These are phyloP conservation scores for Triticum turgidum DNA, from an alignment of 176 grass and related monocot genomes.

Conservation along the genomic window DNA sequence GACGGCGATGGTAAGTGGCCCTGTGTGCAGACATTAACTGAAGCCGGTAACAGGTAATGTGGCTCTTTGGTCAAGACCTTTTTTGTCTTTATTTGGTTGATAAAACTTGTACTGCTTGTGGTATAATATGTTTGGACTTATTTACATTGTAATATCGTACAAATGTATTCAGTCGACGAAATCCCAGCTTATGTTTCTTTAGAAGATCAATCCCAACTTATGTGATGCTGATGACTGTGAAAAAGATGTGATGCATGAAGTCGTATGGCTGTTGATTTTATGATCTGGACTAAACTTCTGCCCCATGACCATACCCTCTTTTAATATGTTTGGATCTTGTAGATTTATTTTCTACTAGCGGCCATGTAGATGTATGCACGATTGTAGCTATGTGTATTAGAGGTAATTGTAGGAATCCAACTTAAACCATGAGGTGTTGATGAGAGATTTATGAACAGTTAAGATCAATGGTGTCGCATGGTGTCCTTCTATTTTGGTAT, in stretches of 20 bases:
- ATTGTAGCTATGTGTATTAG: too few species aligned
- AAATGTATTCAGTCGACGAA: neutral
- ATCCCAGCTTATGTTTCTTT: neutral
- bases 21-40: conserved; percentile 83
- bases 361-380: too few species aligned
- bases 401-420: too few species aligned
- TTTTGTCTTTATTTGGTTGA: neutral
- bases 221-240: neutral
- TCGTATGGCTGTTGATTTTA: conserved; percentile 10
- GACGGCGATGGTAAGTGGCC: conserved; percentile 87
- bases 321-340: too few species aligned
- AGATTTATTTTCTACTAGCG: too few species aligned
- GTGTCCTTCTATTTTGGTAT: neutral
- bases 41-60: conserved; percentile 44
- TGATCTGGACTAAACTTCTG: neutral
- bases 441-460: neutral
- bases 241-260: neutral
- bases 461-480: neutral
- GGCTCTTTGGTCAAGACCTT: neutral
- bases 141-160: neutral
- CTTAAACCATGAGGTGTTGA: too few species aligned
- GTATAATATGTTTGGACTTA: conserved; percentile 14
- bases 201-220: neutral
- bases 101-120: neutral
- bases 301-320: neutral